Evolutionary conservation across 345 rosid genomes (phyloP).

Genomic region (Corymbia maculata): DNA sequence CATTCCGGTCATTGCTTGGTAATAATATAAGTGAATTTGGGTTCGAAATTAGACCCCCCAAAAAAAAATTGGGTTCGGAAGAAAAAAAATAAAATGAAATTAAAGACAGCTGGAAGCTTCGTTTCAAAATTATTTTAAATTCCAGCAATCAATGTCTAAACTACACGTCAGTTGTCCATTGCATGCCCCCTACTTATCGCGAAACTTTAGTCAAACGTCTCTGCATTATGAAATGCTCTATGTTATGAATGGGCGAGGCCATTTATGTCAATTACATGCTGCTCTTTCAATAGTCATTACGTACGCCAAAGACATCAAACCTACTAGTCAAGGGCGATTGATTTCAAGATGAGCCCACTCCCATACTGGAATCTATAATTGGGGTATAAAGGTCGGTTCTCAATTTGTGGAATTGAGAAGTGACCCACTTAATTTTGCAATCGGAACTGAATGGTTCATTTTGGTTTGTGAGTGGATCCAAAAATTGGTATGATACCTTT

Average conservation of each 20-base stretch:
- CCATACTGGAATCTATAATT: rapidly evolving
- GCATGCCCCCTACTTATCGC: background rate
- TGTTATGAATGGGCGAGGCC: background rate
- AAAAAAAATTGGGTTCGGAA: no score
- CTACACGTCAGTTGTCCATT: background rate
- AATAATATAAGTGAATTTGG: background rate
- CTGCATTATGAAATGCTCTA: background rate
- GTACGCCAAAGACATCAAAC: rapidly evolving
- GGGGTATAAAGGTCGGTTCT: background rate
- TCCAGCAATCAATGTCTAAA: background rate
- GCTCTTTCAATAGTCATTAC: rapidly evolving
- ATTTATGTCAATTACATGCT: background rate
- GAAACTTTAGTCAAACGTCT: background rate
- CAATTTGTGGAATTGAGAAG: background rate
- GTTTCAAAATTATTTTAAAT: background rate
- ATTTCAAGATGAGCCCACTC: rapidly evolving
- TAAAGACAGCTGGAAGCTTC: background rate
- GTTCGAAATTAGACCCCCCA: background rate
- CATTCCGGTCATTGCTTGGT: background rate
- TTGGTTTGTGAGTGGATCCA: no score
- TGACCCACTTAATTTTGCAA: no score
- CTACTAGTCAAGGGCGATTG: background rate
- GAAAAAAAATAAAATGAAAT: background rate
- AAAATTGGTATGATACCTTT: no score
- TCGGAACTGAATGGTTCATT: no score